A percentile compares a stretch with the other conserved stretches of the same genome.
These are phyloP conservation scores for Sistotremastrum suecicum DNA, from an alignment of 768 basidiomycete species.

Conservation along the genomic window DNA sequence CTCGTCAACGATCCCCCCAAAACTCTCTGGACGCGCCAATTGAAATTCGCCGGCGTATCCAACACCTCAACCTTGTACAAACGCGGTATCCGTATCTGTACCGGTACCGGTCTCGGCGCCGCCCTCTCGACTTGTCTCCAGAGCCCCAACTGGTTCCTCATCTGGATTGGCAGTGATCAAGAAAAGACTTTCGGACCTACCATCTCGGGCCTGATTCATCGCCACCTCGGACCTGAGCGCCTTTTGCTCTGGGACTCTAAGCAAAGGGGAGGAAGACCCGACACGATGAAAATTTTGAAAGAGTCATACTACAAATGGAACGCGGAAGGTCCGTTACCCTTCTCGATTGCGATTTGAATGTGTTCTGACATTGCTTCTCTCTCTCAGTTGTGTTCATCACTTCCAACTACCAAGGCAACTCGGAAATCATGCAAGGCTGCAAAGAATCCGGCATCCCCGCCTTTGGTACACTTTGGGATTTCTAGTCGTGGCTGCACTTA, in stretches of 20 bases:
- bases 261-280: slow-evolving; percentile 52
- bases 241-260: slow-evolving; percentile 70
- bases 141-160: slow-evolving; percentile 62
- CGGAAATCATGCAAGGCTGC: slow-evolving; percentile 69
- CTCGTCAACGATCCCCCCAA: slow-evolving; percentile 58
- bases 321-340: slow-evolving; percentile 39
- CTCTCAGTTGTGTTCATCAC: slow-evolving; percentile 62
- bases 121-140: slow-evolving; percentile 71
- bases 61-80: slow-evolving; percentile 71
- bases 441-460: slow-evolving; percentile 54
- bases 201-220: slow-evolving; percentile 57
- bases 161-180: slow-evolving; percentile 76
- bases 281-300: slow-evolving; percentile 61
- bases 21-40: slow-evolving; percentile 63
- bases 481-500: slow-evolving; percentile 4
- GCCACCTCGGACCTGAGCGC: slow-evolving; percentile 60
- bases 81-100: slow-evolving; percentile 50
- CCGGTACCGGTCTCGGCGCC: slow-evolving; percentile 70
- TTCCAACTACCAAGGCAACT: slow-evolving; percentile 68
- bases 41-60: slow-evolving; percentile 73
- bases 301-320: slow-evolving; percentile 56
- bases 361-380: slow-evolving; percentile 1
- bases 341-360: not conserved
- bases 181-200: slow-evolving; percentile 77
- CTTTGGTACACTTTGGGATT: slow-evolving; percentile 20